Evolutionary conservation across 108 stramenopile species (phyloP), one percentile per base, ranked within the genome.

Genomic region (Cyclotella distinguenda): DNA sequence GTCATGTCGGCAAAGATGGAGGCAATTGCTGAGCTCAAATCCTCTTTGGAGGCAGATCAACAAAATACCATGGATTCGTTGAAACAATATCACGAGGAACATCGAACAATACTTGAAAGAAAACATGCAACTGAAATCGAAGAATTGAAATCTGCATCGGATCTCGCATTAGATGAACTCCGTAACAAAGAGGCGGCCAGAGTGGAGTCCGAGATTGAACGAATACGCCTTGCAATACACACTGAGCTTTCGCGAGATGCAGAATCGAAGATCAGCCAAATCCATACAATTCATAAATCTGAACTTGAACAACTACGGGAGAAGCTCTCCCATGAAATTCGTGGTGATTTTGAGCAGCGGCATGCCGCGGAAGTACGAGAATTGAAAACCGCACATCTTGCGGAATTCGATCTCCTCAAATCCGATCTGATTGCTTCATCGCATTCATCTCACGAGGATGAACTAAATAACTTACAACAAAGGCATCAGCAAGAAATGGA

Each of bases 201-300:
- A 60, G 63, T 48, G 62, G 39, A 31, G 26, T 35, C 16, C 11
- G 61, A 72, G 54, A 18, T 63, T 32, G 70, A 64, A 32, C 45
- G 47, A 28, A 56, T 76, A 16, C 60, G 74, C 11, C 73, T 36
- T 18, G 72, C 78, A 44, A 62, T 64, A 19, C 54, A 72, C 47
- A 36, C 21, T 4, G 25, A 64, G 50, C 38, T 50, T 56, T 13
- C 36, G n/a, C 50, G 57, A 34, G 57, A 33, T 44, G 33, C 36
- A 16, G 62, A 70, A 25, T 13, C 16, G 9, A 18, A 30, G 21
- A 26, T 42, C 26, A n/a, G 7, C 8, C 26, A 64, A 49, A 16
- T 55, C 32, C 33, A 40, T 23, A 9, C n/a, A 18, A 38, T 26
- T 13, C 68, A 70, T 39, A 6, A 23, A n/a, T 1, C 22, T 26